Evolutionary conservation across 371 early-diverging fungal genomes (phyloP).

Genomic region (Mortierella sp.): DNA sequence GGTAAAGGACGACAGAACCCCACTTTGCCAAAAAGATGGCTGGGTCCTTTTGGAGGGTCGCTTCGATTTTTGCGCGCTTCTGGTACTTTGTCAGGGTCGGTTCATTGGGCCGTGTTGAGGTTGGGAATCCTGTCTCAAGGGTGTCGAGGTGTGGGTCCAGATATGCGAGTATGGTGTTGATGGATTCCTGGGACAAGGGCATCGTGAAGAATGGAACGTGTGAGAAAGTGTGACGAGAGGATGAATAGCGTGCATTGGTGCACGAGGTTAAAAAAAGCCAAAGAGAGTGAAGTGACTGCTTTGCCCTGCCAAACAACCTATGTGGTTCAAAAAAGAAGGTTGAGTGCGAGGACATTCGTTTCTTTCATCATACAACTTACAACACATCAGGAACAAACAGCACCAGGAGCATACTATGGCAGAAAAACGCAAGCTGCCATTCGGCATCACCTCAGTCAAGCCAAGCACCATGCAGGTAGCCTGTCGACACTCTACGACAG

Average conservation of each 20-base stretch:
- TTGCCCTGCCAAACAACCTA: background rate
- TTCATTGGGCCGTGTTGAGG: constrained; percentile 47
- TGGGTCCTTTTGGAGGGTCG: constrained; percentile 30
- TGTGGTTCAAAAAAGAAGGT: background rate
- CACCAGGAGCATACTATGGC: constrained; percentile 20
- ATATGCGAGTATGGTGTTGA: constrained; percentile 31
- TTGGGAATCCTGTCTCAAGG: constrained; percentile 54
- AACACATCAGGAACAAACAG: background rate
- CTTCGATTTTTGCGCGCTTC: constrained; percentile 41
- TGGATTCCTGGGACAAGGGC: constrained; percentile 32
- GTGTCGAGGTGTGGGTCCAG: constrained; percentile 48
- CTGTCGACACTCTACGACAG: background rate
- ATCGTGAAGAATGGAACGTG: background rate
- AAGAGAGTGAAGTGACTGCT: background rate
- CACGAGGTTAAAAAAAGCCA: background rate
- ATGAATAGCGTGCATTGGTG: no score
- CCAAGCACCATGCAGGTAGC: constrained; percentile 55
- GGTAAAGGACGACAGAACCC: constrained; percentile 55
- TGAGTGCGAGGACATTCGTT: background rate
- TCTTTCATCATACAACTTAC: background rate
- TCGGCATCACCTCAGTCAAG: constrained; percentile 55
- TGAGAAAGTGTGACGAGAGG: no score
- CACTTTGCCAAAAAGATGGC: constrained; percentile 53
- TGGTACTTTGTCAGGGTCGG: constrained; percentile 31
- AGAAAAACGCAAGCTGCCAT: constrained; percentile 53